phyloP scores from a whole-genome alignment of 345 rosid genomes.

The Camelina sativa region DNA sequence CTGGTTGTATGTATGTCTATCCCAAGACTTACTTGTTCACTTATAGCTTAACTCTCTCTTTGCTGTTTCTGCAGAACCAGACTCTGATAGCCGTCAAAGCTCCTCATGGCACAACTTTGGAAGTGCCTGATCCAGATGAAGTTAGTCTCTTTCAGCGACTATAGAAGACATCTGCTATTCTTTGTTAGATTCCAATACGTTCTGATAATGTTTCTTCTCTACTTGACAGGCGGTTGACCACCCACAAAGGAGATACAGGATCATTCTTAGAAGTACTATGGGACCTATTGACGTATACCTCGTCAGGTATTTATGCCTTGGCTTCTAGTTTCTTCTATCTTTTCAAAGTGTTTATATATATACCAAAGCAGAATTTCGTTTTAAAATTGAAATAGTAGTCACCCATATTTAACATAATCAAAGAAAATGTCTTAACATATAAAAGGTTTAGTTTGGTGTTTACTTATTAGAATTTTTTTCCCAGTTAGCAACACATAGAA shows the following conservation, averaged over 20 bases:
- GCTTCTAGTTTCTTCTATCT: background rate
- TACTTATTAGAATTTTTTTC: too few relatives aligned
- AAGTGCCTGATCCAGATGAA: conserved; percentile 95
- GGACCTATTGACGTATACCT: conserved; percentile 98
- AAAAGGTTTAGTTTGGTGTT: too few relatives aligned
- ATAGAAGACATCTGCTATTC: conserved; percentile 22
- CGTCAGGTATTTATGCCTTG: conserved; percentile 49
- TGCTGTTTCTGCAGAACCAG: conserved; percentile 64
- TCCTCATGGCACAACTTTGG: conserved; percentile 97
- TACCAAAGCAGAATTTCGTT: too few relatives aligned
- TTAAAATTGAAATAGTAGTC: too few relatives aligned
- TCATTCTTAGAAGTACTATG: conserved; percentile 93
- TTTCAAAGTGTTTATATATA: too few relatives aligned
- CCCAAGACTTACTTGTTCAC: conserved; percentile 25
- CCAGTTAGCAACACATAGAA: too few relatives aligned
- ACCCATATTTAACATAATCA: too few relatives aligned
- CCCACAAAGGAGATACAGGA: conserved; percentile 87
- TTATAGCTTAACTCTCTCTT: conserved; percentile 32
- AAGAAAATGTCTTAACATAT: too few relatives aligned
- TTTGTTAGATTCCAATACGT: conserved; percentile 33
- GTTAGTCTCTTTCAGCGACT: conserved; percentile 51
- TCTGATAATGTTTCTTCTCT: conserved; percentile 40
- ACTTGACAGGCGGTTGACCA: conserved; percentile 68
- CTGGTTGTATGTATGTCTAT: conserved; percentile 12
- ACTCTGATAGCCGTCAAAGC: conserved; percentile 97